Conservation (phyloP, 495 filamentous ascomycete genomes). For the Penicillium riverlandense region DNA sequence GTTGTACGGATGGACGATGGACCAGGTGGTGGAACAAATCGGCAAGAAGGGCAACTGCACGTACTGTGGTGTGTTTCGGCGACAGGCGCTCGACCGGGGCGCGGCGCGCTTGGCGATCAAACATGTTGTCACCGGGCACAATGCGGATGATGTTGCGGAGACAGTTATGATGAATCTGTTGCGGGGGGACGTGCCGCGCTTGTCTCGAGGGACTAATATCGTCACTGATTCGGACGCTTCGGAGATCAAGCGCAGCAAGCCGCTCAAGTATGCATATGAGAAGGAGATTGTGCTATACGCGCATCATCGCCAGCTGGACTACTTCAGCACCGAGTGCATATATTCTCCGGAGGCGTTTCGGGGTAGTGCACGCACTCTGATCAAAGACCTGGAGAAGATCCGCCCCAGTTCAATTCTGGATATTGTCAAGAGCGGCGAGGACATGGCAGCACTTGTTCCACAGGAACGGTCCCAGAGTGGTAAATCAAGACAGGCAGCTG, state of each 20-base stretch:
- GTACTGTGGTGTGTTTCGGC: conserved; percentile 93
- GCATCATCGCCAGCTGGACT: conserved; percentile 91
- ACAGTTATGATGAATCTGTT: conserved; percentile 97
- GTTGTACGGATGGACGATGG: conserved; percentile 99
- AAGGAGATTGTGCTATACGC: conserved; percentile 98
- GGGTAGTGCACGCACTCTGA: conserved; percentile 80
- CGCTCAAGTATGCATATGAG: conserved; percentile 95
- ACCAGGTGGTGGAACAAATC: conserved; percentile 89
- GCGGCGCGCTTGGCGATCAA: conserved; percentile 80
- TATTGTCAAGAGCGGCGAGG: conserved; percentile 89
- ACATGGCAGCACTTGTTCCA: conserved; percentile 86
- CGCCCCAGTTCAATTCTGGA: conserved; percentile 91
- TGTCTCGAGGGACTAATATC: conserved; percentile 88
- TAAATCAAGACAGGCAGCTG: conserved; percentile 20
- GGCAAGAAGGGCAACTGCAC: conserved; percentile 99
- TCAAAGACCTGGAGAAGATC: conserved; percentile 91
- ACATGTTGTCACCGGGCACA: conserved; percentile 96
- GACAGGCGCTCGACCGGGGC: conserved; percentile 90
- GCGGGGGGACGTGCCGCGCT: conserved; percentile 78
- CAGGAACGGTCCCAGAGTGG: conserved; percentile 33
- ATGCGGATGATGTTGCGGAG: conserved; percentile 97
- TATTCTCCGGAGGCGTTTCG: conserved; percentile 98
- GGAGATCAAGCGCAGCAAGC: conserved; percentile 87
- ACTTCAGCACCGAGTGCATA: conserved; percentile 97
- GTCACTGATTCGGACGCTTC: conserved; percentile 68